Evolutionary conservation across 2,329 filamentous ascomycete genomes (phyloP).

Genomic region (Fusarium palustre): DNA sequence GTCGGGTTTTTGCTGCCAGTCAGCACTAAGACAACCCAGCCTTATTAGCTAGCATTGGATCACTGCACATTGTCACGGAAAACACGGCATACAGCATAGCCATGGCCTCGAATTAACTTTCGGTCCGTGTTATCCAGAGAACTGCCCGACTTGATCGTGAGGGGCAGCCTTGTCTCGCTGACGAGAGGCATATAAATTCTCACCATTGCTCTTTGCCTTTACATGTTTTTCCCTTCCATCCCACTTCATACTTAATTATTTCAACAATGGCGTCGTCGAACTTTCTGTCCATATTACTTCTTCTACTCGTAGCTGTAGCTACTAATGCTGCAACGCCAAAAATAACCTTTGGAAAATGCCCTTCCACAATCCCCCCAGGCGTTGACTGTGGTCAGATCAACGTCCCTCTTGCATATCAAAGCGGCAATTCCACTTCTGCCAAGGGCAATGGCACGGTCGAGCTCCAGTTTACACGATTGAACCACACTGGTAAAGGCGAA

Average conservation of each 20-base stretch:
- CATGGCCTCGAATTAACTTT: constrained; percentile 17
- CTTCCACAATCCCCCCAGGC: constrained; percentile 14
- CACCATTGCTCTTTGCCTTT: not conserved
- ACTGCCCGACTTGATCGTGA: not conserved
- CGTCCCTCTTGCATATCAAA: constrained; percentile 35
- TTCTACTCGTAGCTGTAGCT: not conserved
- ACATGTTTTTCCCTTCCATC: no score
- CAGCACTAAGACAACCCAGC: constrained; percentile 21
- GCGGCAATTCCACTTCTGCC: constrained; percentile 25
- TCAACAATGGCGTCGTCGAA: constrained; percentile 1
- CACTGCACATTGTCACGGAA: constrained; percentile 3
- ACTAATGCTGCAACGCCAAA: constrained; percentile 5
- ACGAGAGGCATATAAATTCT: constrained; percentile 14
- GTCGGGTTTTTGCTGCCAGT: constrained; percentile 4
- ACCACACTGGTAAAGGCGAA: constrained; percentile 31
- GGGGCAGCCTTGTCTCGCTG: constrained; percentile 4
- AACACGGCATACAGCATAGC: not conserved
- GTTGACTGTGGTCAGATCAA: constrained; percentile 37
- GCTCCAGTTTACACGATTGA: constrained; percentile 17
- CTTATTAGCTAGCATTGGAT: not conserved
- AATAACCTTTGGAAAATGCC: constrained; percentile 23
- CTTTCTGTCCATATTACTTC: not conserved
- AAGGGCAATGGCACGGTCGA: constrained; percentile 25
- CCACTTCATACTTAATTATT: not conserved
- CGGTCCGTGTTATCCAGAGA: not conserved